These are phyloP conservation scores for Linum usitatissimum DNA, from an alignment of 345 rosid genomes.

Conservation along the genomic window DNA sequence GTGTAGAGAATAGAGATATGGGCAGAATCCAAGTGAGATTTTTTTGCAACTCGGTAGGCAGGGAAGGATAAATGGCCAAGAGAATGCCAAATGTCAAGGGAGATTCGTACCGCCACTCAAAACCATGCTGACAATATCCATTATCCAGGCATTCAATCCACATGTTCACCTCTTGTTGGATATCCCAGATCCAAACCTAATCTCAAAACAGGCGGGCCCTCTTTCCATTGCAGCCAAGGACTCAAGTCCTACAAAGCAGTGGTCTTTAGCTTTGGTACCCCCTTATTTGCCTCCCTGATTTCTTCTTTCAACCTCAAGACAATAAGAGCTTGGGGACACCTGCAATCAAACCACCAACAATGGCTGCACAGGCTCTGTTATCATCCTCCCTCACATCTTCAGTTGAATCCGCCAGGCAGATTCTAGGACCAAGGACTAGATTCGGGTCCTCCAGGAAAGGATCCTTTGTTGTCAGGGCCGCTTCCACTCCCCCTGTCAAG, in stretches of 20 bases:
- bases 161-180: conserved; percentile 58
- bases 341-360: not conserved
- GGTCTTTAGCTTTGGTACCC: not conserved
- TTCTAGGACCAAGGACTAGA: conserved; percentile 40
- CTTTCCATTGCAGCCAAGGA: conserved; percentile 15
- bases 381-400: conserved; percentile 75
- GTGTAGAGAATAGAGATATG: too few relatives aligned
- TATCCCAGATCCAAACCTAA: conserved; percentile 47
- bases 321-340: not conserved
- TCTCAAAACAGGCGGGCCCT: conserved; percentile 25
- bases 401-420: conserved; percentile 65
- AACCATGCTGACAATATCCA: conserved; percentile 24
- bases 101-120: not conserved
- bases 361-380: conserved; percentile 90
- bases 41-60: not conserved
- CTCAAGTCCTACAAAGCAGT: conserved; percentile 21
- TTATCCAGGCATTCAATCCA: conserved; percentile 35
- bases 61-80: conserved; percentile 10
- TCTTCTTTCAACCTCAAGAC: conserved; percentile 4
- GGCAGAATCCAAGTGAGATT: too few relatives aligned
- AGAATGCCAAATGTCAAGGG: conserved; percentile 26
- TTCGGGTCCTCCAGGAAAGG: conserved; percentile 38
- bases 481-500: conserved; percentile 93
- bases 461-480: conserved; percentile 61
- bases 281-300: conserved; percentile 1